Conservation (phyloP, 805 yeast species). For the Torulaspora indica region DNA sequence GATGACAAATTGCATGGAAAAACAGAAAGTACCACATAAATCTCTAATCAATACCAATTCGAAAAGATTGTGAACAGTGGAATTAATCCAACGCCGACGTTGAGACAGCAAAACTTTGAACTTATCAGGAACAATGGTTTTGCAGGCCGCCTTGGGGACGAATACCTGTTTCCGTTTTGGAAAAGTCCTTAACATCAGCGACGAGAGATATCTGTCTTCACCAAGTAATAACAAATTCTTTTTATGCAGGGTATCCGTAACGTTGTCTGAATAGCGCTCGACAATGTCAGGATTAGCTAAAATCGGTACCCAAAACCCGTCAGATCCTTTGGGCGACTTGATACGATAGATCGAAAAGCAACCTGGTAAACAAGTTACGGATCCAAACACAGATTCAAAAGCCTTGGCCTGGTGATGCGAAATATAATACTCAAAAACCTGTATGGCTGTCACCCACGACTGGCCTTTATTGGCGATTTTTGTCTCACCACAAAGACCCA, state of each 20-base stretch:
- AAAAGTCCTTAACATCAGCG: conserved; percentile 81
- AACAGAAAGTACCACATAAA: conserved; percentile 89
- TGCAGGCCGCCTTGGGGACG: conserved; percentile 87
- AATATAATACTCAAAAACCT: conserved; percentile 87
- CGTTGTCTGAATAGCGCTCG: conserved; percentile 84
- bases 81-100: conserved; percentile 95
- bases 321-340: conserved; percentile 77
- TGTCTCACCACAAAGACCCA: conserved; percentile 96
- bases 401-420: conserved; percentile 95
- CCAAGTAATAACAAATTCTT: conserved; percentile 83
- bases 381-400: conserved; percentile 90
- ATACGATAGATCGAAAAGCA: conserved; percentile 91
- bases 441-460: conserved; percentile 89
- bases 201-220: conserved; percentile 82
- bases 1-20: conserved; percentile 91
- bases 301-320: conserved; percentile 88
- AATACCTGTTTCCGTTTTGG: conserved; percentile 85
- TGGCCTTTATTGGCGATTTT: conserved; percentile 77
- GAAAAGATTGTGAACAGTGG: conserved; percentile 88
- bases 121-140: conserved; percentile 81
- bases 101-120: conserved; percentile 80
- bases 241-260: conserved; percentile 74
- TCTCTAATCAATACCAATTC: conserved; percentile 81
- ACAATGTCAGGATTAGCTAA: conserved; percentile 91
- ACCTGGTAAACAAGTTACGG: conserved; percentile 94